Evolutionary conservation across 345 rosid genomes (phyloP), one percentile per base, ranked within the genome.

Genomic region (Rhizophora apiculata): DNA sequence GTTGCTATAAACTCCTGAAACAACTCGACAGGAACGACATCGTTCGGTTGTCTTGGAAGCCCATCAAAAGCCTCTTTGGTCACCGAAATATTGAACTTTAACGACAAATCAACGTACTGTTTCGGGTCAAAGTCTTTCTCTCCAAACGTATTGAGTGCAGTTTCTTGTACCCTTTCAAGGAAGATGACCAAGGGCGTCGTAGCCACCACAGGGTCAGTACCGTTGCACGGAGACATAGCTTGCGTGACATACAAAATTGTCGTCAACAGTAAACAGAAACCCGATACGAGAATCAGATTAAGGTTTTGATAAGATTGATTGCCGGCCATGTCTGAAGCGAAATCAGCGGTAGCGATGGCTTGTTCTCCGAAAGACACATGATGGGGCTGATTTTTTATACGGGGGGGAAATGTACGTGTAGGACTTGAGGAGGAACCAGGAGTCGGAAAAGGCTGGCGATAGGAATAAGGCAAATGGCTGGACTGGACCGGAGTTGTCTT

Each of bases 101-200:
- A 81, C 16, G 97, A 80, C 56, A 92, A 71, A 65, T 95, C 97
- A 8, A 96, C 75, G 75, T 85, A 90, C 58, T 31, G 31, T 72
- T 96, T 96, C 2, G 91, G 91, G 64, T 92, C 96, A 64, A 84
- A 88, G 64, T 65, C 20, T 20, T 60, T 49, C 7, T 75, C 67
- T 0, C 89, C 85, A 69, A 81, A 81, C 32, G 93, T 77, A 3
- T 54, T 43, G 36, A 82, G 67, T 18, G 98, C 95, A 19, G 94
- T 66, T 73, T 76, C 81, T 65, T 92, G 98, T 24, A 96, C 68
- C 20, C 77, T 74, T 76, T 82, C 82, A n/a, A 96, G 92, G 79
- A 96, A 89, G 16, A 66, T n/a, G 51, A 92, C 70, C 34, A 92
- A 62, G 1, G 83, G 81, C 5, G 78, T 71, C 4, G 89, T 68